phyloP scores from a whole-genome alignment of 768 basidiomycete genomes.

The Rhodotorula sphaerocarpa region DNA sequence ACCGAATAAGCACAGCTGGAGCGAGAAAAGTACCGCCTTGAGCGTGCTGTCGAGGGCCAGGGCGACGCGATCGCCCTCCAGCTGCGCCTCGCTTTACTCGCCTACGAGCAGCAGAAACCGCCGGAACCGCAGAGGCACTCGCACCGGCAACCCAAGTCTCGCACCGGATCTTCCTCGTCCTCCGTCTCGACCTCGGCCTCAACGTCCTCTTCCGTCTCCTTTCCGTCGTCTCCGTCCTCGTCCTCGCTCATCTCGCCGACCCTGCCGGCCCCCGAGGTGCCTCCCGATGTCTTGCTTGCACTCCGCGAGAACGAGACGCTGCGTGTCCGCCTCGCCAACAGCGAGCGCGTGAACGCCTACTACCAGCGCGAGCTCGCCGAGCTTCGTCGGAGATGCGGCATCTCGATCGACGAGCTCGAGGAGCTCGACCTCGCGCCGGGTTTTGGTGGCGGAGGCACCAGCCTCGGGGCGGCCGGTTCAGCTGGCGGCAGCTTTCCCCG shows the following conservation, averaged over 20 bases:
- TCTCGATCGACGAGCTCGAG: constrained; percentile 26
- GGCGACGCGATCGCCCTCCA: constrained; percentile 20
- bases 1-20: constrained; percentile 12
- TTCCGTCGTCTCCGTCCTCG: constrained; percentile 10
- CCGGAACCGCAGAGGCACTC: not conserved
- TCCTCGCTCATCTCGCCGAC: constrained; percentile 8
- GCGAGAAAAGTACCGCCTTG: constrained; percentile 19
- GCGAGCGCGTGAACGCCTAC: constrained; percentile 25
- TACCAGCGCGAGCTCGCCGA: constrained; percentile 30
- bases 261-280: constrained; percentile 5
- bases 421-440: constrained; percentile 11
- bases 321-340: constrained; percentile 19
- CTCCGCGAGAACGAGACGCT: constrained; percentile 24
- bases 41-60: constrained; percentile 17
- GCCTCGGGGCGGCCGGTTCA: not conserved
- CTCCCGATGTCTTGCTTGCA: constrained; percentile 11
- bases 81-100: constrained; percentile 20
- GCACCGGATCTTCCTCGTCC: not conserved
- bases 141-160: not conserved
- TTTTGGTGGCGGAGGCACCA: not conserved
- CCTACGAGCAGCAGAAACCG: constrained; percentile 1
- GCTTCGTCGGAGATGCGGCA: constrained; percentile 11
- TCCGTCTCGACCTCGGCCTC: constrained; percentile 16
- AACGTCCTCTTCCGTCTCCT: constrained; percentile 5
- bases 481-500: not conserved